Base-by-base conservation (phyloP, 2,329 filamentous ascomycete genomes). In the Huntiella savannae region DNA sequence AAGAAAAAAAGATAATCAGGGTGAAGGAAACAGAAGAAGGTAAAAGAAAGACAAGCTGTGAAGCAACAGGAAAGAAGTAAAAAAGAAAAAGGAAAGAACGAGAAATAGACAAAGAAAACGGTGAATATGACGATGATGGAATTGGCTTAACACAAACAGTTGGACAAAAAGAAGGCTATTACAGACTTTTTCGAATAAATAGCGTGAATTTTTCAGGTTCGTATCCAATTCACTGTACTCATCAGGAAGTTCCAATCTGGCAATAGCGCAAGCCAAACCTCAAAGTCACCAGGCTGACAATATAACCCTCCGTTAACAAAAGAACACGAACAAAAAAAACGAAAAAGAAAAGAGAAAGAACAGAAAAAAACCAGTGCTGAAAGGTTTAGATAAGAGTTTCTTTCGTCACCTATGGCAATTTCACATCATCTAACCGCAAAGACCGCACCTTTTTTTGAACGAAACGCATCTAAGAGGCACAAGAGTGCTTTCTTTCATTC, bases 301-400 rank as follows among this genome's bases (percentile, higher is more conserved):
- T 22, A 39, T 28, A 22, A 45, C 28, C 15, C 33, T 12, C 8
- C 33, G n/a, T 39, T 19, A 32, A 36, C 40, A 38, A 37, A 17
- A 22, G 35, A 42, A 32, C 17, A 32, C 28, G 33, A 39, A n/a
- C n/a, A 49, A 49, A 4, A 11, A 39, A 34, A 11, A 33, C 6
- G 17, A 22, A 15, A 44, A 39, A 12, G 33, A 40, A 39, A 12
- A 46, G 37, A 39, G 33, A 46, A 46, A 32, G 13, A 22, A 47
- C 43, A 33, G 17, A 50, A 36, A 36, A 15, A 36, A 11, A 12
- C 7, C 34, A 36, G 15, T 15, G 34, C 12, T 36, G 11, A 5
- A 28, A 28, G 22, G 22, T 28, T 28, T 28, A 28, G 22, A 28
- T 28, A 28, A 28, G 22, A 28, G 22, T 28, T 28, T 28, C 7